These are phyloP conservation scores for Blastomyces percursus DNA, from an alignment of 2,329 filamentous ascomycete genomes.

Conservation along the genomic window DNA sequence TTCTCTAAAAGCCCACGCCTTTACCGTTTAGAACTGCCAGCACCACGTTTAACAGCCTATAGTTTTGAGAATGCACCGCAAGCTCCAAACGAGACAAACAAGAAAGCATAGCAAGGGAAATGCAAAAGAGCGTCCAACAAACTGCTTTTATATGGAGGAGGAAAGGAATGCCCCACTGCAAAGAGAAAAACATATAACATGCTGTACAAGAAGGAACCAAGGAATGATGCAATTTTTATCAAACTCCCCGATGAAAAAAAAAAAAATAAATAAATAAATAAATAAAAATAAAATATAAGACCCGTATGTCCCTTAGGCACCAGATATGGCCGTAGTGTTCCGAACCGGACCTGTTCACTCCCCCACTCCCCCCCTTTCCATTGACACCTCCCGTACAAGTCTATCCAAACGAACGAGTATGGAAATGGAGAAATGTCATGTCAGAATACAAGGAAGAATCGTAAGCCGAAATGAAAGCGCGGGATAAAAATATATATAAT, in stretches of 20 bases:
- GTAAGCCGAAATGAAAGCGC: slow-evolving; percentile 1
- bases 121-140: background rate
- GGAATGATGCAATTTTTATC: slow-evolving; percentile 1
- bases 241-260: background rate
- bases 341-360: background rate
- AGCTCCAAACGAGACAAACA: background rate
- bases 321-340: slow-evolving; percentile 1
- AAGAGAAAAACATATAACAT: background rate
- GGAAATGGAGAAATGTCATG: slow-evolving; percentile 1
- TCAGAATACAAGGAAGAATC: slow-evolving; percentile 2
- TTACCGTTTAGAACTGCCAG: background rate
- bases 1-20: background rate
- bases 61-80: background rate
- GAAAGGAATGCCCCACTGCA: background rate
- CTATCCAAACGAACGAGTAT: slow-evolving; percentile 2
- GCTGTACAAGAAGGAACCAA: slow-evolving; percentile 5
- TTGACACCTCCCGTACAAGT: slow-evolving; percentile 4
- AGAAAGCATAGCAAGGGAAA: background rate
- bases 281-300: background rate
- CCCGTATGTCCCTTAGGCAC: background rate
- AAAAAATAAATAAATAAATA: no score
- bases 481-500: background rate
- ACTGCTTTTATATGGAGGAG: background rate
- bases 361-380: background rate
- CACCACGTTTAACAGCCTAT: background rate